Conservation (phyloP, 345 rosid genomes). For the Salix brachista region DNA sequence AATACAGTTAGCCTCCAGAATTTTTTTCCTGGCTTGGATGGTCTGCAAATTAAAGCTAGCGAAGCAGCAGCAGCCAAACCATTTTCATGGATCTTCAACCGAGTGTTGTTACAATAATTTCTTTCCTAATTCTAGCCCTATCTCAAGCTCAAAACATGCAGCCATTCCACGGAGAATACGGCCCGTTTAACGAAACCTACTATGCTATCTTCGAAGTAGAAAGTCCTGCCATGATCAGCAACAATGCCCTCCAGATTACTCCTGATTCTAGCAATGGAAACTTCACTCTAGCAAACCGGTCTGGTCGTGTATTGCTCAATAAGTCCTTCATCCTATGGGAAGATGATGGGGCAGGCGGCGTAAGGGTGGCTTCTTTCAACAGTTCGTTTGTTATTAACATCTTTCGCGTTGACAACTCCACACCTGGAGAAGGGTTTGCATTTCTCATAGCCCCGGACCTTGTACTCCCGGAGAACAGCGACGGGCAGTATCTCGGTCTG, state of each 20-base stretch:
- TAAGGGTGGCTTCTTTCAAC: conserved; percentile 47
- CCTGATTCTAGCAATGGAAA: conserved; percentile 35
- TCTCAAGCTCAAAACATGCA: neutral
- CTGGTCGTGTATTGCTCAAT: conserved; percentile 41
- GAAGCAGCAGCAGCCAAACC: neutral
- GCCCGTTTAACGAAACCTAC: conserved; percentile 31
- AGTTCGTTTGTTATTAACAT: conserved; percentile 46
- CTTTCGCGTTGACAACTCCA: conserved; percentile 14
- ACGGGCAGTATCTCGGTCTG: conserved; percentile 44
- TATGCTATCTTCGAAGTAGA: conserved; percentile 13
- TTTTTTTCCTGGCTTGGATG: neutral
- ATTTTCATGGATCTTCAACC: neutral
- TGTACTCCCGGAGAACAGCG: conserved; percentile 30
- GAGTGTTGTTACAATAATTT: neutral
- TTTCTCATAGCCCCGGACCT: conserved; percentile 46
- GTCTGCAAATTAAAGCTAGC: neutral
- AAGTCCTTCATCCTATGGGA: conserved; percentile 37
- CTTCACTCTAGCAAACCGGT: conserved; percentile 24
- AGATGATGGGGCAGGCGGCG: neutral
- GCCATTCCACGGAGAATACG: neutral
- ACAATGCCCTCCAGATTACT: conserved; percentile 45
- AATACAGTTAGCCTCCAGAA: neutral
- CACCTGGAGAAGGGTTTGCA: conserved; percentile 47
- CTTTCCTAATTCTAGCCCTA: neutral
- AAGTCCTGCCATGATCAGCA: conserved; percentile 30